Conservation (phyloP, 2,329 filamentous ascomycete genomes). For the Monosporascus sp. region DNA sequence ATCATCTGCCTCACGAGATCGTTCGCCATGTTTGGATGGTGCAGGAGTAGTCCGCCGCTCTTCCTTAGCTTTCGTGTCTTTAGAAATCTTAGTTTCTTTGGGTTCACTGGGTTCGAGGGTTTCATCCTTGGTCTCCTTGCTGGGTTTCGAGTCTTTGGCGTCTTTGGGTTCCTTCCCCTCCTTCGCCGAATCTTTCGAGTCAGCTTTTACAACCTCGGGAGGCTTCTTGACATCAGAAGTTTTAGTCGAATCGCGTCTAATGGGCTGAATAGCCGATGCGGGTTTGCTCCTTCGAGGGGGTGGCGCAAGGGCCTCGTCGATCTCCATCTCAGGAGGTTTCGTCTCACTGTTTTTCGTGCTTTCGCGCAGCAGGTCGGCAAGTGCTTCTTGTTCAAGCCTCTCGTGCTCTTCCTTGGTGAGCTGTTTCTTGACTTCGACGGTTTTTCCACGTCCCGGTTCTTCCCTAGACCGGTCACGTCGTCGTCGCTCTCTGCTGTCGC, state of each 20-base stretch:
- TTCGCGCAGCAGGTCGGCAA: slow-evolving; percentile 54
- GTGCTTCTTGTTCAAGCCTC: slow-evolving; percentile 51
- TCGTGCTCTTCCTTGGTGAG: slow-evolving; percentile 54
- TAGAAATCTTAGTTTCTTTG: slow-evolving; percentile 11
- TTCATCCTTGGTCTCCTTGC: slow-evolving; percentile 14
- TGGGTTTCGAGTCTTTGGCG: slow-evolving; percentile 9
- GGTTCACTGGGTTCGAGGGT: not conserved
- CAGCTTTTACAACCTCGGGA: slow-evolving; percentile 23
- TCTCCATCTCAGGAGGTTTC: slow-evolving; percentile 49
- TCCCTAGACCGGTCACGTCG: slow-evolving; percentile 30
- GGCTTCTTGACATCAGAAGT: slow-evolving; percentile 35
- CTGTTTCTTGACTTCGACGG: slow-evolving; percentile 45
- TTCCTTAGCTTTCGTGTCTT: slow-evolving; percentile 15
- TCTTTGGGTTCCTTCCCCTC: slow-evolving; percentile 17
- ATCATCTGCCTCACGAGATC: slow-evolving; percentile 16
- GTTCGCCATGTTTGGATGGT: slow-evolving; percentile 19
- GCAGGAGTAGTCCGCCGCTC: slow-evolving; percentile 20
- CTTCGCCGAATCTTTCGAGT: slow-evolving; percentile 25
- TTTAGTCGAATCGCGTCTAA: slow-evolving; percentile 42
- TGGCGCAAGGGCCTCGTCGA: slow-evolving; percentile 50
- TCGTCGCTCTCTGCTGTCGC: slow-evolving; percentile 26
- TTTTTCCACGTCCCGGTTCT: slow-evolving; percentile 29
- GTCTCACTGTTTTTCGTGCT: slow-evolving; percentile 41
- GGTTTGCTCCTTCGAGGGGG: slow-evolving; percentile 47
- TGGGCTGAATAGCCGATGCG: slow-evolving; percentile 54